Base-by-base conservation (phyloP, 495 filamentous ascomycete species). In the Aspergillus nanangensis region DNA sequence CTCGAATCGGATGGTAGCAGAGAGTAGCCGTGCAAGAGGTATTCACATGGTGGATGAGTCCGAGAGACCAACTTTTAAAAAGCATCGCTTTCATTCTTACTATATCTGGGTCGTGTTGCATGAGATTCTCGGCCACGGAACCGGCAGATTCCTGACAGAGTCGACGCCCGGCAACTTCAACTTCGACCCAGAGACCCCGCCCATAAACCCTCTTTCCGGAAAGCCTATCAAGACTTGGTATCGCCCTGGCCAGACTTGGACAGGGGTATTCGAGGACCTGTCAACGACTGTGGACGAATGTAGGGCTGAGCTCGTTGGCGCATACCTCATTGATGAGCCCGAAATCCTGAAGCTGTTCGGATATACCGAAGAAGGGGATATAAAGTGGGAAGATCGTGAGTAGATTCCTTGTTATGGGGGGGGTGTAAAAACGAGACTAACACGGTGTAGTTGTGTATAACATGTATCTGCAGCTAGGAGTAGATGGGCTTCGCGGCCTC, bases 241-340 rank as follows among this genome's bases (percentile, higher is more conserved):
- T 45, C 58, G 55, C 24, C 63, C 62, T 23, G 74, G 74, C 0
- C 63, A 77, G 47, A 77, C 70, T 0, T 76, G 72, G 69, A 71
- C 61, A 4, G 58, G 69, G 3, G 52, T 69, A 15, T 76, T 77
- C 41, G 66, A 61, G 3, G 60, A 69, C 29, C 43, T 74, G 14
- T 65, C 71, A 7, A 71, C 65, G 2, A 70, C 63, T 9, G 56
- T 74, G 5, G 75, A 79, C 21, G 74, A 79, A 45, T 77, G 74
- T 50, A 58, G 74, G 19, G 70, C 70, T 3, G 66, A 72, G 41
- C 52, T 69, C 20, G 63, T 76, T 14, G 59, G 57, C 1, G 60
- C 60, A n/a, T 73, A 69, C 52, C 50, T 77, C 7, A 65, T 70
- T 52, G 60, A 67, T 47, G 61, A 76, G 32, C 32, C 37, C 14